Base-by-base conservation (phyloP, 108 stramenopile species). In the Nitzschia palea region DNA sequence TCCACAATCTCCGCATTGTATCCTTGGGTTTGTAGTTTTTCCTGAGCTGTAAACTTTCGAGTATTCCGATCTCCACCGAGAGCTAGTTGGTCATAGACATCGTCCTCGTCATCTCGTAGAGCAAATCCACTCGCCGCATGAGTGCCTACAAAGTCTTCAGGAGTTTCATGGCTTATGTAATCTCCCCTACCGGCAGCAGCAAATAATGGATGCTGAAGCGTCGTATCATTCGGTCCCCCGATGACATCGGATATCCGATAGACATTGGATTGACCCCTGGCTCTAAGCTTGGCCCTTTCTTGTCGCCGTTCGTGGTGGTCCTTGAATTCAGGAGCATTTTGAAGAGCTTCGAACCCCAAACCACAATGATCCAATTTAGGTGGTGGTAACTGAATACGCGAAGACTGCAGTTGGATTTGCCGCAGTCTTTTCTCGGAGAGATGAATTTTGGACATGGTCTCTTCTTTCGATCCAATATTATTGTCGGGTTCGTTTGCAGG, bases 61-160 rank as follows among this genome's bases (percentile, higher is more conserved):
- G 23, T 55, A 2, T 51, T 51, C 12, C 23, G 20, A 1, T 26
- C 37, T 18, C 40, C 25, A 3, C 32, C 20, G 10, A 60, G 18
- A 12, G n/a, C 28, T 5, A 68, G 73, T 22, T 81, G 64, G 44
- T 88, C 78, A 65, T 89, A 90, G 9, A 84, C 86, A 70, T 94
- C 85, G 52, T 94, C 93, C 26, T 89, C 93, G 63, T 90, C 93
- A 43, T 94, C 93, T 44, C 85, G 77, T 20, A 94, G 67, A 9
- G 93, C 87, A 72, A 94, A 94, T 33, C 93, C 93, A 57, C 82
- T 86, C 5, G 77, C 82, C 0, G 83, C 77, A 36, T 74, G 81
- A 20, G 71, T 73, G 1, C 93, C 93, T 10, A 94, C 86, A 73
- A 93, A 87, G 52, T 93, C 87, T 62, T 85, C 74, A 0, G 70